Evolutionary conservation across 1,284 basidiomycete species (phyloP).

Genomic region (Pterulicium gracile): DNA sequence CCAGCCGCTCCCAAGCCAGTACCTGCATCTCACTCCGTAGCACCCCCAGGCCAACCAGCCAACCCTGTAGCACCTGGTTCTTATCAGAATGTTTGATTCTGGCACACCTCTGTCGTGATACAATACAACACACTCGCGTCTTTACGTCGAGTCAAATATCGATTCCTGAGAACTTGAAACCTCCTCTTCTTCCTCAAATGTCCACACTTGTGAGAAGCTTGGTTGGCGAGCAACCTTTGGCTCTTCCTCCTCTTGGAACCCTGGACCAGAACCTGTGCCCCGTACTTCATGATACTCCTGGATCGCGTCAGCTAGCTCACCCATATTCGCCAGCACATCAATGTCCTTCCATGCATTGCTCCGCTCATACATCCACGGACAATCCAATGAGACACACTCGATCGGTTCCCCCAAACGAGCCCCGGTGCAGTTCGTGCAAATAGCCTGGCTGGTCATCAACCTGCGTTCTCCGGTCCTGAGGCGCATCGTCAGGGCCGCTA

Average conservation of each 20-base stretch:
- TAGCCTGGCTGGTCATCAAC: conserved; percentile 43
- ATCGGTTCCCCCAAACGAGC: conserved; percentile 49
- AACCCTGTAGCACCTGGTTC: conserved; percentile 15
- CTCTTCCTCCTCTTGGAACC: too few relatives aligned
- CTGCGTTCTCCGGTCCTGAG: conserved; percentile 48
- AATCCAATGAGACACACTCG: conserved; percentile 76
- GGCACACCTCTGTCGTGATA: too few relatives aligned
- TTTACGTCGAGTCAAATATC: too few relatives aligned
- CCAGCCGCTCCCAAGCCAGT: conserved; percentile 21
- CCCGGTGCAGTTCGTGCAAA: conserved; percentile 65
- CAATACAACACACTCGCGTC: too few relatives aligned
- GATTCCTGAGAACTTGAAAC: too few relatives aligned
- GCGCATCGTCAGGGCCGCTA: conserved; percentile 49
- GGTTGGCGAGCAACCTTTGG: too few relatives aligned
- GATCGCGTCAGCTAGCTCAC: too few relatives aligned
- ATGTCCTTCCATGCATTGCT: conserved; percentile 52
- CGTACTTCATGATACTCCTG: too few relatives aligned
- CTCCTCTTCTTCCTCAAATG: too few relatives aligned
- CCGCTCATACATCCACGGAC: conserved; percentile 70
- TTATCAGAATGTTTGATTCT: conserved; percentile 13
- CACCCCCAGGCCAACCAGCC: conserved; percentile 12
- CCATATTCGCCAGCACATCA: conserved; percentile 25
- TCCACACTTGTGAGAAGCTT: too few relatives aligned
- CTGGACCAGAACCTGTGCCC: too few relatives aligned
- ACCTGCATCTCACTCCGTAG: conserved; percentile 19